Evolutionary conservation across 805 yeast species (phyloP).

Genomic region (Schizosaccharomyces pombe): DNA sequence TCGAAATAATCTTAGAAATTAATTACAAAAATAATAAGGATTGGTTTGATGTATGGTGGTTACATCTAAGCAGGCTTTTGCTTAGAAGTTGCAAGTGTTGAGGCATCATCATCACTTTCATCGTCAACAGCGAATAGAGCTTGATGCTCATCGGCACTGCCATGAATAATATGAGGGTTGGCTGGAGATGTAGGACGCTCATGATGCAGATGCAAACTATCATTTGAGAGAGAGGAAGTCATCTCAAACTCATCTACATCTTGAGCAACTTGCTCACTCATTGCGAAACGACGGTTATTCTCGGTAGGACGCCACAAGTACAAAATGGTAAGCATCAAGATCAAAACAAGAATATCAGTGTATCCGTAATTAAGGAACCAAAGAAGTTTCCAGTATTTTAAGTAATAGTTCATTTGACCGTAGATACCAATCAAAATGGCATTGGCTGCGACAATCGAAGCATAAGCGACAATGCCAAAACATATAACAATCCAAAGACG

Average conservation of each 20-base stretch:
- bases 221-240: conserved; percentile 15
- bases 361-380: conserved; percentile 80
- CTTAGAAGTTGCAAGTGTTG: background rate
- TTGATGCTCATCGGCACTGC: background rate
- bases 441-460: conserved; percentile 43
- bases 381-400: conserved; percentile 50
- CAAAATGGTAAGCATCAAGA: conserved; percentile 62
- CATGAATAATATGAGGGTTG: background rate
- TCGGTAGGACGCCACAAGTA: conserved; percentile 95
- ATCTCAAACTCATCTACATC: conserved; percentile 49
- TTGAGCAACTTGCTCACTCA: conserved; percentile 68
- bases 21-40: no score
- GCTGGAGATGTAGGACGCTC: background rate
- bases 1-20: no score
- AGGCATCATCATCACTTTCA: conserved; percentile 2
- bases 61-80: background rate
- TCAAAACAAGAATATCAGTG: conserved; percentile 73
- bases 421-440: conserved; percentile 51
- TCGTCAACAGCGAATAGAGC: conserved; percentile 5
- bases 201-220: background rate
- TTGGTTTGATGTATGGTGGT: no score
- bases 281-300: conserved; percentile 82
- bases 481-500: conserved; percentile 40
- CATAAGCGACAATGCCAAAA: conserved; percentile 44
- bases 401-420: background rate